Evolutionary conservation across 2,329 filamentous ascomycete species (phyloP), one percentile per base, ranked within the genome.

Genomic region (Cytospora schulzeri): DNA sequence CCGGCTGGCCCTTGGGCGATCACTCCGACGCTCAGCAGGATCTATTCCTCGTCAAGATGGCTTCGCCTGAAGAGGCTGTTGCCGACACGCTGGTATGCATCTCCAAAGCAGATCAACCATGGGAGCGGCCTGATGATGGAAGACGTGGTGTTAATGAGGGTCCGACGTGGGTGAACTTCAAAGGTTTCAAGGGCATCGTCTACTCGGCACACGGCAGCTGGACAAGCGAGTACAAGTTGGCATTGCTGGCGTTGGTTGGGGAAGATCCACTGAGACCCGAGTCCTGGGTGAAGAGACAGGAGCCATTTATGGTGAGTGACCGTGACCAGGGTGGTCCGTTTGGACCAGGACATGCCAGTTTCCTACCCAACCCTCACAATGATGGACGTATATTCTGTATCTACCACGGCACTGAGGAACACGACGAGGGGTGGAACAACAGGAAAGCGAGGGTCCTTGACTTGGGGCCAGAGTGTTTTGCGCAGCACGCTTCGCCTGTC

Each of bases 211-310:
- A 69, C 28, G 68, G 67, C 11, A 69, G 67, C 59, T 69, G 68
- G 67, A 69, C 68, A 26, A 69, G 68, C 60, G 68, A 69, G 38
- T 69, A 69, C 59, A 68, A 69, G 31, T 31, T 69, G 52, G 68
- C 57, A 1, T 29, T 69, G 24, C 45, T 69, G 57, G 60, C 64
- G 11, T 63, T 69, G 50, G 57, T 61, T 4, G 64, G 67, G 17
- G 60, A 63, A 1, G 64, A 69, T 31, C 68, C 68, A 15, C 61
- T 69, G 17, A 58, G 57, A 1, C 61, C 66, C 11, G 62, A 63
- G 31, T 65, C 57, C 19, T 66, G 65, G 65, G 53, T 54, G 15
- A 66, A 66, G 57, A 63, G 62, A 24, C 62, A 59, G 28, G 53
- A 62, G 19, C 65, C 65, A 22, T 31, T 64, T n/a, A 28, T 66